phyloP scores from a whole-genome alignment of 2,329 filamentous ascomycete genomes.

The Phialemoniopsis sp. region DNA sequence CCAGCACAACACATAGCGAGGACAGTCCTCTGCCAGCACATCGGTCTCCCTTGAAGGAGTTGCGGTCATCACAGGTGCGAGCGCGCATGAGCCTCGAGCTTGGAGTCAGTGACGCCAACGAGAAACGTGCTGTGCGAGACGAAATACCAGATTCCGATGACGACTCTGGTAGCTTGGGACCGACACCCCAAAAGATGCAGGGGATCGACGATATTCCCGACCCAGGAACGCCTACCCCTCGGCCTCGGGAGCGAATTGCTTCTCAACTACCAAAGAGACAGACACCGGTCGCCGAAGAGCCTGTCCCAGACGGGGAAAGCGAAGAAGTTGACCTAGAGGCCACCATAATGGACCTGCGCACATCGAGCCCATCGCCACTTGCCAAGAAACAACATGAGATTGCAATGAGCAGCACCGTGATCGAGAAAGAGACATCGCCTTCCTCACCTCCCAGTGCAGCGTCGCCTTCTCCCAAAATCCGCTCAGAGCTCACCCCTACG shows the following conservation, averaged over 20 bases:
- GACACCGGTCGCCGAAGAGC: neutral
- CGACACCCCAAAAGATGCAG: conserved; percentile 17
- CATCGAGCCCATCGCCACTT: conserved; percentile 24
- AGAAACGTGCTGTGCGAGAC: neutral
- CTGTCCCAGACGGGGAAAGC: neutral
- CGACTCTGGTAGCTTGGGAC: conserved; percentile 23
- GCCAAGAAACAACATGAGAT: conserved; percentile 11
- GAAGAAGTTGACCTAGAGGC: conserved; percentile 2
- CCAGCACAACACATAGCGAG: conserved; percentile 9
- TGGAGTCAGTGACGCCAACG: too few species aligned
- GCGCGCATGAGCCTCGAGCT: too few species aligned
- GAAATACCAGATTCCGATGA: conserved; percentile 50
- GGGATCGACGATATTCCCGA: conserved; percentile 13
- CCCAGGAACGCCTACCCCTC: conserved; percentile 15
- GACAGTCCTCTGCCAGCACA: conserved; percentile 5
- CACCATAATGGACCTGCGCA: conserved; percentile 16
- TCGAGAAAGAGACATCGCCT: too few species aligned
- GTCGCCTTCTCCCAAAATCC: conserved; percentile 2
- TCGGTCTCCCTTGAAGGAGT: conserved; percentile 9
- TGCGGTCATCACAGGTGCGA: conserved; percentile 2
- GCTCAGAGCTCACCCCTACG: conserved; percentile 7
- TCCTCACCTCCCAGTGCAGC: too few species aligned
- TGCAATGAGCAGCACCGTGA: too few species aligned
- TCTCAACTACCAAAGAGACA: neutral
- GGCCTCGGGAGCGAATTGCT: neutral